Evolutionary conservation across 345 rosid species (phyloP).

Genomic region (Heritiera fomes): DNA sequence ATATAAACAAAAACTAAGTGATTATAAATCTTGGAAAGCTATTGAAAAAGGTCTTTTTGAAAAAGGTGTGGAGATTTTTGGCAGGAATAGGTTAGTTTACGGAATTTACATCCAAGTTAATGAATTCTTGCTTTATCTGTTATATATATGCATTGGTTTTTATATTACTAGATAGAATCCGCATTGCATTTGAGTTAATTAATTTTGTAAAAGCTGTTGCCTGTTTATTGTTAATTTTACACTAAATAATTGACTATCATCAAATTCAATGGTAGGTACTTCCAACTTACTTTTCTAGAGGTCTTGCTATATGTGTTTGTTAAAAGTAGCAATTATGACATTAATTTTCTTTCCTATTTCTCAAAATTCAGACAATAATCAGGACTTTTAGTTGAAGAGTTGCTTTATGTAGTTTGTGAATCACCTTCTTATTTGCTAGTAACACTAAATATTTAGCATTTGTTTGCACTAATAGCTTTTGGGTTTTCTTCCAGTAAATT

Average conservation of each 20-base stretch:
- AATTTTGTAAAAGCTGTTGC: not conserved
- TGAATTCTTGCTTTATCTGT: not conserved
- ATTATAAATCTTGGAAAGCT: constrained; percentile 72
- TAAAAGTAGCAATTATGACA: not conserved
- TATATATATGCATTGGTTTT: not conserved
- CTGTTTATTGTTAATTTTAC: not conserved
- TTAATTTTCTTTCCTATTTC: not conserved
- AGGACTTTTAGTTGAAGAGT: not conserved
- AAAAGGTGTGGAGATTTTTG: constrained; percentile 94
- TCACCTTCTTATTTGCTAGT: not conserved
- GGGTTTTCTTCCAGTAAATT: not conserved
- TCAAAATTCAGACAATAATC: not conserved
- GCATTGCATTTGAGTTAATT: not conserved
- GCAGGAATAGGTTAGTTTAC: constrained; percentile 74
- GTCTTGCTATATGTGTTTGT: not conserved
- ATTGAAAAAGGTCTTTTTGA: constrained; percentile 82
- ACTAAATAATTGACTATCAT: not conserved
- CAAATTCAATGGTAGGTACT: not conserved
- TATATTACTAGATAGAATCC: not conserved
- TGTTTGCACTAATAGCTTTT: not conserved
- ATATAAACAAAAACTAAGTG: constrained; percentile 49
- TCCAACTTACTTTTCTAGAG: not conserved
- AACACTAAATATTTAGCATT: not conserved
- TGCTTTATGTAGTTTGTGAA: not conserved
- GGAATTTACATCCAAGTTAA: not conserved